Evolutionary conservation across 2,329 filamentous ascomycete species (phyloP).

Genomic region (Cyphellophora attinorum): DNA sequence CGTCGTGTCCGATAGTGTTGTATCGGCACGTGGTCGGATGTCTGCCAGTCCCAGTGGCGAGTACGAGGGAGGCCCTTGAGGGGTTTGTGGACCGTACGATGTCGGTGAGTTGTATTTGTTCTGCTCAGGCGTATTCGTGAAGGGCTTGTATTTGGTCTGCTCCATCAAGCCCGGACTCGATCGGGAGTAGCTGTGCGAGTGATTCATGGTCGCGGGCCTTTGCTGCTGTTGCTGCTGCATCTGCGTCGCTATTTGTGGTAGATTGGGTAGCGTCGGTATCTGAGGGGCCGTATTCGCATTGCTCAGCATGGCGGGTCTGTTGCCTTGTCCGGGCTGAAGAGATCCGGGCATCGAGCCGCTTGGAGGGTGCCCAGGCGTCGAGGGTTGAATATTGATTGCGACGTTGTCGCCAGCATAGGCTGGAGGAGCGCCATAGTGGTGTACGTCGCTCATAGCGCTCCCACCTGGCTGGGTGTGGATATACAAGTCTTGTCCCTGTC

Average conservation of each 20-base stretch:
- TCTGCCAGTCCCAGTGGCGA: conserved; percentile 86
- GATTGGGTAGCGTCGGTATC: conserved; percentile 47
- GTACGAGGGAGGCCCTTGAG: conserved; percentile 57
- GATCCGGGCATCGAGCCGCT: conserved; percentile 46
- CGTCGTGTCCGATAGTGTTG: conserved; percentile 60
- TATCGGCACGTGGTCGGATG: conserved; percentile 79
- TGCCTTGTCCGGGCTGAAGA: conserved; percentile 45
- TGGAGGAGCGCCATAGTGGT: conserved; percentile 42
- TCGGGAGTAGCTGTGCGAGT: conserved; percentile 69
- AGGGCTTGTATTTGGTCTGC: conserved; percentile 52
- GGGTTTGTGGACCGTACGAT: conserved; percentile 41
- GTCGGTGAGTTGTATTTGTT: conserved; percentile 51
- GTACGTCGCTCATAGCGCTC: conserved; percentile 29
- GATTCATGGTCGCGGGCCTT: conserved; percentile 46
- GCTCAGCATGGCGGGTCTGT: conserved; percentile 43
- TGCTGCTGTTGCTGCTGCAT: conserved; percentile 25
- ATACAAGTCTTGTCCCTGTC: conserved; percentile 44
- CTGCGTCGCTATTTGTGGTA: conserved; percentile 39
- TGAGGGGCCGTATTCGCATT: conserved; percentile 46
- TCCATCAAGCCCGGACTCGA: conserved; percentile 66
- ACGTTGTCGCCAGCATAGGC: conserved; percentile 40
- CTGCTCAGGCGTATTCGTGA: conserved; percentile 50
- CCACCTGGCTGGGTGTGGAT: conserved; percentile 37
- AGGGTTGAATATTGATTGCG: conserved; percentile 52
- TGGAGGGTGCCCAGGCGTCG: conserved; percentile 32